Evolutionary conservation across 2,329 filamentous ascomycete genomes (phyloP).

Genomic region (Penicillium sp.): DNA sequence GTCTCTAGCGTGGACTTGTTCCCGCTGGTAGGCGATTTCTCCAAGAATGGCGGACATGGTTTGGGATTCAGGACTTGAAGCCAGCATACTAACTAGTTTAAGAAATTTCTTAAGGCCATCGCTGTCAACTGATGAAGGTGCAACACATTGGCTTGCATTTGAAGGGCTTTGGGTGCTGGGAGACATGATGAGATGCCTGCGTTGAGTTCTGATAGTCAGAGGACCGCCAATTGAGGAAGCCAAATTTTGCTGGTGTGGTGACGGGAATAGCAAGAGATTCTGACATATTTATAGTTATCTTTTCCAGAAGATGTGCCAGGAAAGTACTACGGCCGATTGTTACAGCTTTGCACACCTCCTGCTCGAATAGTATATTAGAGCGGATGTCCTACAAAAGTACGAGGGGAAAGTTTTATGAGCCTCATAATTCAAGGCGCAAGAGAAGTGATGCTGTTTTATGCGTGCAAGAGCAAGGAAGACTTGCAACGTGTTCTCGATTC

Average conservation of each 20-base stretch:
- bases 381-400: not conserved
- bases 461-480: not conserved
- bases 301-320: not conserved
- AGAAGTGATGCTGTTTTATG: slow-evolving; percentile 2
- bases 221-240: not conserved
- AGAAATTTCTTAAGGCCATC: not conserved
- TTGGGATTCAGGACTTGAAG: not conserved
- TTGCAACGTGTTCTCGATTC: not conserved
- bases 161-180: not conserved
- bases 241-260: not conserved
- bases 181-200: not conserved
- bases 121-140: not conserved
- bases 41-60: not conserved
- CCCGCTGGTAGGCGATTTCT: not conserved
- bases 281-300: not conserved
- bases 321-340: not conserved
- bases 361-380: not conserved
- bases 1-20: not conserved
- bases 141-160: not conserved
- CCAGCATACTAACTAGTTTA: not conserved
- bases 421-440: not conserved
- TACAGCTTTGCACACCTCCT: not conserved
- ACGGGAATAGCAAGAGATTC: not conserved
- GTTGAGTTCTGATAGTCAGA: not conserved
- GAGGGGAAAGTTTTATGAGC: not conserved